These are phyloP conservation scores for Hyphopichia wangnamkhiaoensis DNA, from an alignment of 1,139 yeast species.

Conservation along the genomic window DNA sequence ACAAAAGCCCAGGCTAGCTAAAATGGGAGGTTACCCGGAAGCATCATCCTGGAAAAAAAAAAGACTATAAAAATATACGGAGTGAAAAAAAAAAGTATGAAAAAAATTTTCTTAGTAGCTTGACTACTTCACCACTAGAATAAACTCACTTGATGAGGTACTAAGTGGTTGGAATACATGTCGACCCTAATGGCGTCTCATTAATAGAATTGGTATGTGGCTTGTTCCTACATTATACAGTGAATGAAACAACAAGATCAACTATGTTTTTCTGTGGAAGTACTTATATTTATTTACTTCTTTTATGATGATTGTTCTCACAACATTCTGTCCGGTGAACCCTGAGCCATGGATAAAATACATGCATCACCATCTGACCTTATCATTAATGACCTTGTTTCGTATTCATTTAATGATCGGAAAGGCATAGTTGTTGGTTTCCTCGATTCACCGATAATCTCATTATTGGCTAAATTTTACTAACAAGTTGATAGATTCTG, in stretches of 20 bases:
- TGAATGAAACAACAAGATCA: not conserved
- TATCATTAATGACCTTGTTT: not conserved
- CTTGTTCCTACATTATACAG: not conserved
- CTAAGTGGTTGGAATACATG: too few species aligned
- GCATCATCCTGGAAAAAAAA: too few species aligned
- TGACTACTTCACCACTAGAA: too few species aligned
- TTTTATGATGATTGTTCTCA: slow-evolving; percentile 43
- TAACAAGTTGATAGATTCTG: slow-evolving; percentile 2
- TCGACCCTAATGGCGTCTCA: not conserved
- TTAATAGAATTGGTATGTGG: slow-evolving; percentile 4
- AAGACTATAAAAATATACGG: too few species aligned
- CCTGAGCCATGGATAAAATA: slow-evolving; percentile 61
- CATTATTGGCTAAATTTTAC: not conserved
- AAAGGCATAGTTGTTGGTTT: not conserved
- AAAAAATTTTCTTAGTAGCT: too few species aligned
- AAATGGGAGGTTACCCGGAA: too few species aligned
- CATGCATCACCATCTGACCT: slow-evolving; percentile 94
- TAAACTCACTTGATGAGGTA: too few species aligned
- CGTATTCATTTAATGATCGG: not conserved
- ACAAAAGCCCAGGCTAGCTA: too few species aligned
- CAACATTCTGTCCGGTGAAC: slow-evolving; percentile 59
- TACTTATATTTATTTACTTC: too few species aligned
- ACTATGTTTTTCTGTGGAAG: too few species aligned
- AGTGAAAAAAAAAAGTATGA: too few species aligned
- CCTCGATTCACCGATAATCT: not conserved